These are phyloP conservation scores for Pouteria glomerata DNA, from an alignment of 148 eudicot species.

Conservation along the genomic window DNA sequence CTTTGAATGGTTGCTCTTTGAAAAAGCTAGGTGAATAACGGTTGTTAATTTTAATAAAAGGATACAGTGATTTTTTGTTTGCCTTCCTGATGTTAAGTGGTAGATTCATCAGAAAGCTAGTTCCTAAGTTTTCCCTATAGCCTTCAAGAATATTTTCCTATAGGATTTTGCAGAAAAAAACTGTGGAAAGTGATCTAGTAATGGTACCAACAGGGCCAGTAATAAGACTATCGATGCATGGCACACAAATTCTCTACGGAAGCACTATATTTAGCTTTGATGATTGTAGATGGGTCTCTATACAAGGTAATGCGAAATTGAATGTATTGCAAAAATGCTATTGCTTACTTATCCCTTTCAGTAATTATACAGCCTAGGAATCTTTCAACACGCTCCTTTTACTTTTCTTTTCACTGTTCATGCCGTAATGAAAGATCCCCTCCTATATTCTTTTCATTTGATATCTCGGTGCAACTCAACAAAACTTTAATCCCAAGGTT, in stretches of 20 bases:
- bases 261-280: not conserved
- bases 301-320: not conserved
- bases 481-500: too few species aligned
- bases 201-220: not conserved
- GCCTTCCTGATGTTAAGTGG: not conserved
- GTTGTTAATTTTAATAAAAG: not conserved
- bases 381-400: too few species aligned
- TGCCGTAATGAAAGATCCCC: too few species aligned
- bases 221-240: not conserved
- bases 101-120: not conserved
- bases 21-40: not conserved
- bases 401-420: too few species aligned
- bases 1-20: not conserved
- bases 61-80: too few species aligned
- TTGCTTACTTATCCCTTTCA: too few species aligned
- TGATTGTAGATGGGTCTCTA: not conserved
- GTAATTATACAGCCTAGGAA: too few species aligned
- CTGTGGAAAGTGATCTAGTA: not conserved
- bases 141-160: too few species aligned
- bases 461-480: too few species aligned
- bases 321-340: not conserved
- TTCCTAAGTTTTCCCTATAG: not conserved
- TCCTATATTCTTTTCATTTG: too few species aligned
- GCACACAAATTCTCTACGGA: not conserved
- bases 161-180: not conserved